Conservation (phyloP, 495 filamentous ascomycete species). For the Penicillium arizonense region DNA sequence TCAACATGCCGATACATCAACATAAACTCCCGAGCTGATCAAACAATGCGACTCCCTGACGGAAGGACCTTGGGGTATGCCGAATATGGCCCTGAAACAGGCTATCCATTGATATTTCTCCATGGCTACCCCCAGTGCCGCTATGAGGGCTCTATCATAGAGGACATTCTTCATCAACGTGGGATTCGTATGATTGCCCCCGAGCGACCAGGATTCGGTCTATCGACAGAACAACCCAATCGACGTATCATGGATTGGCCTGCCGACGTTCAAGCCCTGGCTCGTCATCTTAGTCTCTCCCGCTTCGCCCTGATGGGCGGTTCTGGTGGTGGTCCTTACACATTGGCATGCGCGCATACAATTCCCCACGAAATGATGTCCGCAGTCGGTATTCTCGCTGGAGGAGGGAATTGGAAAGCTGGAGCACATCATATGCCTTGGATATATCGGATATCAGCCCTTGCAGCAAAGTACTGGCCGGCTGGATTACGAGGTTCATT, state of each 20-base stretch:
- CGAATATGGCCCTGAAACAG: slow-evolving; percentile 35
- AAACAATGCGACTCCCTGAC: slow-evolving; percentile 36
- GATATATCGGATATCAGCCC: slow-evolving; percentile 5
- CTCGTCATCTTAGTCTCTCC: slow-evolving; percentile 28
- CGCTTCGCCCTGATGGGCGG: slow-evolving; percentile 43
- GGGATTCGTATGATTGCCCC: slow-evolving; percentile 36
- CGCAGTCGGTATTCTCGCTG: slow-evolving; percentile 34
- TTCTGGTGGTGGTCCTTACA: slow-evolving; percentile 48
- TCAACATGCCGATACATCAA: neutral
- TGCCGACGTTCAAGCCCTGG: slow-evolving; percentile 35
- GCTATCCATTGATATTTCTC: slow-evolving; percentile 37
- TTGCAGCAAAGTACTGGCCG: slow-evolving; percentile 9
- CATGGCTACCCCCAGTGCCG: slow-evolving; percentile 46
- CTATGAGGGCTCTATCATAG: slow-evolving; percentile 32
- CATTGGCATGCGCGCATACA: slow-evolving; percentile 40
- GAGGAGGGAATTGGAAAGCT: slow-evolving; percentile 28
- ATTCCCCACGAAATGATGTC: slow-evolving; percentile 31
- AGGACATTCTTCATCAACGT: slow-evolving; percentile 23
- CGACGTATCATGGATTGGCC: slow-evolving; percentile 41
- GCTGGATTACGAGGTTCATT: neutral
- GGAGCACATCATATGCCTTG: slow-evolving; percentile 17
- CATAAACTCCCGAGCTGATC: slow-evolving; percentile 3
- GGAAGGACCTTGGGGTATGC: slow-evolving; percentile 40
- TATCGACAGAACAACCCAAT: slow-evolving; percentile 35
- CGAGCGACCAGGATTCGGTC: slow-evolving; percentile 45